A percentile compares a stretch with the other conserved stretches of the same genome.
Conservation (phyloP, 108 stramenopile genomes). For the Cyclotella kingstonii region DNA sequence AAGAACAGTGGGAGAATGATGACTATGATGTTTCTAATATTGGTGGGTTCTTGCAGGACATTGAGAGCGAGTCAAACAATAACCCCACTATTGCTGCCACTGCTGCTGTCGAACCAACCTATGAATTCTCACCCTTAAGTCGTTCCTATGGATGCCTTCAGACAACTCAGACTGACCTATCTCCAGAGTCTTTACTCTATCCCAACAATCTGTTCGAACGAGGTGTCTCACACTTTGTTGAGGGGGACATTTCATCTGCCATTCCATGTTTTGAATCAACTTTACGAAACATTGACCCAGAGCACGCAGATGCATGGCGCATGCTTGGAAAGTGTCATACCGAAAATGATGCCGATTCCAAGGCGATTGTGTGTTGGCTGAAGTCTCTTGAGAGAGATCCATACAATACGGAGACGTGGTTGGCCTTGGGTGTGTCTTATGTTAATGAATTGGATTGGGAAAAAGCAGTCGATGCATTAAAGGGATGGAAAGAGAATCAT, state of each 20-base stretch:
- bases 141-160: slow-evolving; percentile 24
- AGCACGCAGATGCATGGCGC: slow-evolving; percentile 84
- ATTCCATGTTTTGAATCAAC: slow-evolving; percentile 88
- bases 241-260: slow-evolving; percentile 82
- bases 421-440: slow-evolving; percentile 88
- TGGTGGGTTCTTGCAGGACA: slow-evolving; percentile 9
- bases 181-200: slow-evolving; percentile 1
- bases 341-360: slow-evolving; percentile 89
- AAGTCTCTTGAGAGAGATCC: slow-evolving; percentile 90
- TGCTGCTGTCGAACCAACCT: slow-evolving; percentile 14
- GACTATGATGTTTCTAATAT: slow-evolving; percentile 29
- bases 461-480: slow-evolving; percentile 74
- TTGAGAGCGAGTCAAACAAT: not conserved
- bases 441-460: slow-evolving; percentile 93
- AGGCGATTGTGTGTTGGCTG: slow-evolving; percentile 90
- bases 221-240: slow-evolving; percentile 71
- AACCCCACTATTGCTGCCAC: not conserved
- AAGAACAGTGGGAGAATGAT: too few species aligned
- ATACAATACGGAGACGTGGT: slow-evolving; percentile 76
- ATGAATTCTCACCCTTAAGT: slow-evolving; percentile 46
- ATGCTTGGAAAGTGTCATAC: slow-evolving; percentile 91
- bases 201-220: slow-evolving; percentile 64
- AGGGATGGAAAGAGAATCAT: slow-evolving; percentile 94
- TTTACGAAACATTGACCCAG: slow-evolving; percentile 63
- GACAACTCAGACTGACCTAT: slow-evolving; percentile 15